phyloP scores from a whole-genome alignment of 306 rosid genomes.

The Dalbergia cochinchinensis region DNA sequence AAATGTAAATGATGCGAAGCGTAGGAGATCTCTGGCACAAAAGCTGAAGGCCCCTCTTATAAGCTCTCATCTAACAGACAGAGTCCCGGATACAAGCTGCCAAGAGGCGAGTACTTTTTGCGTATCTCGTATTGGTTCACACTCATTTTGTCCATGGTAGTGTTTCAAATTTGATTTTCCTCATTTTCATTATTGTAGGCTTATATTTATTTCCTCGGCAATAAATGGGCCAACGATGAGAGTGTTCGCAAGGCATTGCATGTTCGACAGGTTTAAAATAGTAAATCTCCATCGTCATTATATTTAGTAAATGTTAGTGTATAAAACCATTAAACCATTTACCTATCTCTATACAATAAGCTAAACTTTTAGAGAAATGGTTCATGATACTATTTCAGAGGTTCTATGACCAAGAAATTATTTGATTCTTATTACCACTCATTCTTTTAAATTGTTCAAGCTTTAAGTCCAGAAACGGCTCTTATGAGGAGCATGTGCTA shows the following conservation, averaged over 20 bases:
- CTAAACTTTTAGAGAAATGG: too few species aligned
- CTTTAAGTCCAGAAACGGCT: too few species aligned
- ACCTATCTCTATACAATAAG: too few species aligned
- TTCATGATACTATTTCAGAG: too few species aligned
- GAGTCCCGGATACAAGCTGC: slow-evolving; percentile 45
- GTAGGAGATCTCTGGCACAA: slow-evolving; percentile 48
- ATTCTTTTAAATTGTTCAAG: too few species aligned
- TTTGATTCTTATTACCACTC: neutral
- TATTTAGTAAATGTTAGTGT: too few species aligned
- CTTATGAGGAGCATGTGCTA: too few species aligned
- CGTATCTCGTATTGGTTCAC: neutral
- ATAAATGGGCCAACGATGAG: slow-evolving; percentile 43
- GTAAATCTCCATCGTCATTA: too few species aligned
- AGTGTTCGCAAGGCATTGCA: slow-evolving; percentile 46
- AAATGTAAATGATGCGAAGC: neutral
- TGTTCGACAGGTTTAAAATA: slow-evolving; percentile 39
- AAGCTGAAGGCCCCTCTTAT: slow-evolving; percentile 6
- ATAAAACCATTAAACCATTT: neutral
- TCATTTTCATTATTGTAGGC: slow-evolving; percentile 26
- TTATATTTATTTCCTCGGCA: slow-evolving; percentile 32
- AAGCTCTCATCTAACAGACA: slow-evolving; percentile 2
- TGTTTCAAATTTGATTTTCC: neutral
- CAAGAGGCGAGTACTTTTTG: slow-evolving; percentile 39
- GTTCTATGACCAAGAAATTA: too few species aligned
- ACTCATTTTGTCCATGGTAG: neutral